Evolutionary conservation across 2,329 filamentous ascomycete species (phyloP).

Genomic region (Clarireedia hainanense): DNA sequence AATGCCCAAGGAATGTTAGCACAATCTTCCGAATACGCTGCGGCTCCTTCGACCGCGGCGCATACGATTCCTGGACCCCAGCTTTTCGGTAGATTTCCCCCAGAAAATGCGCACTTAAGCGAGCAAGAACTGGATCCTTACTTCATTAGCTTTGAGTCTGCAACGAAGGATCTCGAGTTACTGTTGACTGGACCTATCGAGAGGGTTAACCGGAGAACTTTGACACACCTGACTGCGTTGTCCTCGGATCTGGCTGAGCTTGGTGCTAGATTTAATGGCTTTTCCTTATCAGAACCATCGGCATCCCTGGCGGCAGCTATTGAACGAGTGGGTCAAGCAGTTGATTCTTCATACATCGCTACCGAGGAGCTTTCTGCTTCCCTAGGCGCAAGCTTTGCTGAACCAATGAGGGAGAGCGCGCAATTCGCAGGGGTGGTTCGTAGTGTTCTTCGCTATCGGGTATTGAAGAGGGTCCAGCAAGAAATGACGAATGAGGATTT

Average conservation of each 20-base stretch:
- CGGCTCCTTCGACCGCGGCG: constrained; percentile 44
- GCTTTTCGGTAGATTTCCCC: constrained; percentile 73
- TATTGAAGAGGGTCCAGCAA: constrained; percentile 91
- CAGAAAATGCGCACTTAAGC: constrained; percentile 64
- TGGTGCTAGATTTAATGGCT: constrained; percentile 93
- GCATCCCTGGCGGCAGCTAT: constrained; percentile 85
- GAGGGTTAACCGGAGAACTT: constrained; percentile 84
- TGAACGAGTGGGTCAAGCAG: constrained; percentile 87
- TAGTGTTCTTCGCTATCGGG: constrained; percentile 77
- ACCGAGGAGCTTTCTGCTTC: constrained; percentile 85
- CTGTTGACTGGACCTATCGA: constrained; percentile 90
- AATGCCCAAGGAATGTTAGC: constrained; percentile 43
- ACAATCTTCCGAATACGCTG: constrained; percentile 42
- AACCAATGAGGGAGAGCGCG: constrained; percentile 95
- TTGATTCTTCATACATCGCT: constrained; percentile 91
- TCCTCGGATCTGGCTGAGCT: constrained; percentile 86
- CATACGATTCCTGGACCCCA: constrained; percentile 52
- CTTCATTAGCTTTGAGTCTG: constrained; percentile 86
- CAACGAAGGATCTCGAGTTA: constrained; percentile 83
- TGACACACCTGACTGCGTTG: constrained; percentile 76
- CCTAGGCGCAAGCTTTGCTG: constrained; percentile 88
- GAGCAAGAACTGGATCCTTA: constrained; percentile 94
- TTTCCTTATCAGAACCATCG: constrained; percentile 88
- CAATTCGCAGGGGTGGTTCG: constrained; percentile 95
- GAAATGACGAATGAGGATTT: constrained; percentile 95